phyloP scores from a whole-genome alignment of 768 basidiomycete species.

The Boletales sp. region DNA sequence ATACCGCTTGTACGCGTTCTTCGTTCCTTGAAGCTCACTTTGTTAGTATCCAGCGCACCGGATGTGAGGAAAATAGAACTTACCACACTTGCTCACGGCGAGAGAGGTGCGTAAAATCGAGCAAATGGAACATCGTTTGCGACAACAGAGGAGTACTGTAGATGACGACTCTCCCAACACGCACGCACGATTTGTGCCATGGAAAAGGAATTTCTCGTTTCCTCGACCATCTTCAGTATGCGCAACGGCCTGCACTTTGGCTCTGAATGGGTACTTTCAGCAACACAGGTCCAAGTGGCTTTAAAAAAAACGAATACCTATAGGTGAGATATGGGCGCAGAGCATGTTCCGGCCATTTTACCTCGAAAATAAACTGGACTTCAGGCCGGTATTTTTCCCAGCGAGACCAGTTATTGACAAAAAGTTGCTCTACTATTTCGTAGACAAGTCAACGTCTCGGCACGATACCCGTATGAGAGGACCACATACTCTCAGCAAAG shows the following conservation, averaged over 20 bases:
- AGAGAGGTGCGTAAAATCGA: conserved; percentile 12
- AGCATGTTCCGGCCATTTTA: conserved; percentile 10
- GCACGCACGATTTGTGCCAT: conserved; percentile 14
- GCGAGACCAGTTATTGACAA: conserved; percentile 9
- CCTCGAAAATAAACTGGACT: conserved; percentile 10
- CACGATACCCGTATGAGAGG: too few species aligned
- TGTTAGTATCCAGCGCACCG: neutral
- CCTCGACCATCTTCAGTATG: conserved; percentile 4
- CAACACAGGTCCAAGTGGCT: neutral
- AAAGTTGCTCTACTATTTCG: conserved; percentile 4
- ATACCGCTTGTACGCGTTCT: conserved; percentile 16
- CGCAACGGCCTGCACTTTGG: conserved; percentile 4
- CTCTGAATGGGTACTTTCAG: neutral
- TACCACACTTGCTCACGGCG: conserved; percentile 11
- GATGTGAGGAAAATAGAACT: neutral
- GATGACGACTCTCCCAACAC: conserved; percentile 12
- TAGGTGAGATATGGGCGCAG: conserved; percentile 9
- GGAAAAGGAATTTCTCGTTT: conserved; percentile 11
- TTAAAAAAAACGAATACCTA: neutral
- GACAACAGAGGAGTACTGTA: conserved; percentile 3
- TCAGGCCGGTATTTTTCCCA: conserved; percentile 8
- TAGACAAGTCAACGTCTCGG: neutral
- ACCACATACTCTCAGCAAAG: conserved; percentile 8
- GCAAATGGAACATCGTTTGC: conserved; percentile 10
- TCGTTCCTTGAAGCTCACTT: conserved; percentile 3